These are phyloP conservation scores for Corchorus olitorius DNA, from an alignment of 345 rosid genomes.

Conservation along the genomic window DNA sequence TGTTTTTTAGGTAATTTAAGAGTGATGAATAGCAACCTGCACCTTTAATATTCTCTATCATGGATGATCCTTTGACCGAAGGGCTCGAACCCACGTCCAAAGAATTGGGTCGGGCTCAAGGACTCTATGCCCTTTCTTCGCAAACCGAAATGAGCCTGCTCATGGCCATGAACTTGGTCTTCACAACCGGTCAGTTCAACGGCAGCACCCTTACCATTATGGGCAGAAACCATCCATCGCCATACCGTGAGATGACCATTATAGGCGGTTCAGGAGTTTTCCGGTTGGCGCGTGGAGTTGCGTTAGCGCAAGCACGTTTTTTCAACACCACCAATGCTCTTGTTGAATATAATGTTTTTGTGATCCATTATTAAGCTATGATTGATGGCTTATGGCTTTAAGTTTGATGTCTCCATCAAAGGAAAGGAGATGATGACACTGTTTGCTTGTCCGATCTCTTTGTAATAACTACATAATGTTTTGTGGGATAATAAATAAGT, in stretches of 20 bases:
- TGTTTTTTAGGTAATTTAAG: no score
- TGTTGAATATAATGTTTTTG: constrained; percentile 55
- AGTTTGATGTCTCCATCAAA: no score
- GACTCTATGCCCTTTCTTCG: constrained; percentile 46
- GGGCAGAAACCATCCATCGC: constrained; percentile 41
- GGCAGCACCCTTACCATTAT: constrained; percentile 57
- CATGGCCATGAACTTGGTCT: constrained; percentile 50
- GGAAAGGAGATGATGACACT: no score
- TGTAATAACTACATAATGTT: no score
- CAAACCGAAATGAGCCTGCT: constrained; percentile 42
- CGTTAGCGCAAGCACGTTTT: constrained; percentile 40
- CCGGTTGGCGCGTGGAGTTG: constrained; percentile 60
- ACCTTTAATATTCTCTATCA: constrained; percentile 20
- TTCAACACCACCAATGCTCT: constrained; percentile 42
- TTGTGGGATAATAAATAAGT: no score
- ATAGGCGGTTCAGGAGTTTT: constrained; percentile 58
- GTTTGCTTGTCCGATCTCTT: no score
- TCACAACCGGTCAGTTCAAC: constrained; percentile 54
- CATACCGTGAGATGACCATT: constrained; percentile 55
- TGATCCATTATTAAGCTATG: constrained; percentile 24
- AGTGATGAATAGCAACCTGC: no score
- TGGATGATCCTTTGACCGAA: constrained; percentile 54
- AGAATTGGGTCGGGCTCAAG: constrained; percentile 61
- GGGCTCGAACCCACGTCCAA: constrained; percentile 52
- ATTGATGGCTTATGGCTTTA: no score